phyloP scores from a whole-genome alignment of 1,284 basidiomycete species.

The Cutaneotrichosporon curvatum region DNA sequence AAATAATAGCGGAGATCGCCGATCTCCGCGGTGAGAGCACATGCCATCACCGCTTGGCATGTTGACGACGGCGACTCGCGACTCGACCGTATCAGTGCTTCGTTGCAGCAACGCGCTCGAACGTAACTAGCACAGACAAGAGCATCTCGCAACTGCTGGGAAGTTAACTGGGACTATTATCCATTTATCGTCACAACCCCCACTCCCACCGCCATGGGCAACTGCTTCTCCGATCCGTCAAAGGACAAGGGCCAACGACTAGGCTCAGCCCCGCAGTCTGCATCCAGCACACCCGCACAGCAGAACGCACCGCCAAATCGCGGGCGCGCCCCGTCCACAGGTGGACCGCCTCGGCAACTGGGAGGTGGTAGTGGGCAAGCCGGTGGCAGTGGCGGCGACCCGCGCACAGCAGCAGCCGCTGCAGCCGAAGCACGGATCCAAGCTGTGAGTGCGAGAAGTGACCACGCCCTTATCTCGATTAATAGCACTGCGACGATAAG shows the following conservation, averaged over 20 bases:
- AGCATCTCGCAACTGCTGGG: no score
- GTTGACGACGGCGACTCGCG: no score
- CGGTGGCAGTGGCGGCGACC: slow-evolving; percentile 14
- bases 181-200: no score
- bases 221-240: slow-evolving; percentile 46
- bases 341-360: slow-evolving; percentile 21
- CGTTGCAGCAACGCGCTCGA: no score
- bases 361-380: slow-evolving; percentile 9
- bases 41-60: no score
- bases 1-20: not conserved
- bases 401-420: slow-evolving; percentile 33
- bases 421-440: slow-evolving; percentile 44
- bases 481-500: no score
- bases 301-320: not conserved
- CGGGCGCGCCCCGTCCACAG: not conserved
- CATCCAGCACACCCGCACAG: slow-evolving; percentile 1
- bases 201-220: slow-evolving; percentile 32
- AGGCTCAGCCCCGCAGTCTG: slow-evolving; percentile 24
- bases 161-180: no score
- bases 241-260: slow-evolving; percentile 30
- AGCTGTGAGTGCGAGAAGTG: slow-evolving; percentile 38
- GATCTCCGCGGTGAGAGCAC: not conserved
- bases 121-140: no score
- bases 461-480: no score
- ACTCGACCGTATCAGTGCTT: no score